Percentiles rank a stretch among this genome's conserved stretches.
Evolutionary conservation across 148 eudicot species (phyloP).

Genomic region (Rhododendron griersonianum): DNA sequence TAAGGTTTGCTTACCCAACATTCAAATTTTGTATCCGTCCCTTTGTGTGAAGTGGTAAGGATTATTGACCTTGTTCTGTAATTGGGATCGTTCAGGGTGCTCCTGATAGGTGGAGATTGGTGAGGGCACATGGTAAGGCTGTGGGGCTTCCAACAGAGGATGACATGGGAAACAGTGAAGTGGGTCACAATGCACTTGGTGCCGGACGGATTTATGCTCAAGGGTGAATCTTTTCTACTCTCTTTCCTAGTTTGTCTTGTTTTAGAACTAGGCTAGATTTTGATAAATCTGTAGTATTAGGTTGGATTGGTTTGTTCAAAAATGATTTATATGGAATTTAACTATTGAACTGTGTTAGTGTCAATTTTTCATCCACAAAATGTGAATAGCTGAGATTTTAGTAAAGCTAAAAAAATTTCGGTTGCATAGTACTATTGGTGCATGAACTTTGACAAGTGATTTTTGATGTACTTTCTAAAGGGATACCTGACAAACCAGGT

Average conservation of each 20-base stretch:
- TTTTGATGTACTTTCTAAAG: background rate
- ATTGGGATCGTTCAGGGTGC: slow-evolving; percentile 46
- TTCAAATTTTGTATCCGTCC: background rate
- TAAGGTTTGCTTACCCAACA: background rate
- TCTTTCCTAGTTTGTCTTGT: background rate
- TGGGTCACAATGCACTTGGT: slow-evolving; percentile 98
- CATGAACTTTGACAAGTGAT: background rate
- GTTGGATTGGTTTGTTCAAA: background rate
- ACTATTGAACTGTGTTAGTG: background rate
- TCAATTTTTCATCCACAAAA: background rate
- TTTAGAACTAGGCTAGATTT: background rate
- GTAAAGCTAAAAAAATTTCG: background rate
- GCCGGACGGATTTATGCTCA: slow-evolving; percentile 91
- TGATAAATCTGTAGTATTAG: background rate
- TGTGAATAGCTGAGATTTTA: background rate
- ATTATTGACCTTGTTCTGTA: background rate
- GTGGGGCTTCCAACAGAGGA: slow-evolving; percentile 96
- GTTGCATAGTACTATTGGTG: too few relatives aligned
- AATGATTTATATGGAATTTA: background rate
- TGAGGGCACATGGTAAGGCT: slow-evolving; percentile 90
- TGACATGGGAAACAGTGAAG: slow-evolving; percentile 99
- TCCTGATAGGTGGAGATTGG: slow-evolving; percentile 83
- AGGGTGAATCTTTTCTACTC: slow-evolving; percentile 45
- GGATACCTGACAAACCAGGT: background rate
- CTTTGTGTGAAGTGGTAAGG: background rate